A percentile compares a stretch with the other conserved stretches of the same genome.
Evolutionary conservation across 305 asterid species (phyloP).

Genomic region (Solanum hybrid): DNA sequence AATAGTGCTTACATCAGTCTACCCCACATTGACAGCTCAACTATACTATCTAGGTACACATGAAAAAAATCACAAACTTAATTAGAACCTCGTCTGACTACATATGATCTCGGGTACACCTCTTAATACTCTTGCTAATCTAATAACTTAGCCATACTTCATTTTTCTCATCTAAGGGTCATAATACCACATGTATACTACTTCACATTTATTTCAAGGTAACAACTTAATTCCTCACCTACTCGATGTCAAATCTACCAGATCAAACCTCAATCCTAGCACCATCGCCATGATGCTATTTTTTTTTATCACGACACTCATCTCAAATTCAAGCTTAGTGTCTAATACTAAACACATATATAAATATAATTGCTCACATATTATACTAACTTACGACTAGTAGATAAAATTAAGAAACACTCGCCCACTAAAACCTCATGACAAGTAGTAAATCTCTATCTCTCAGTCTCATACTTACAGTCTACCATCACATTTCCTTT

Average conservation of each 20-base stretch:
- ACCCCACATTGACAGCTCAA: background rate
- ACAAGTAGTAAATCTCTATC: background rate
- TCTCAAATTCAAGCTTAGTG: background rate
- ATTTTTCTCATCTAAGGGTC: background rate
- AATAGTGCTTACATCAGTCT: background rate
- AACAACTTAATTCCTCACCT: background rate
- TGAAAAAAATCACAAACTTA: background rate
- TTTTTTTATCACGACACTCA: background rate
- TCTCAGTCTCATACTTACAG: background rate
- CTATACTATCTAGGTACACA: background rate
- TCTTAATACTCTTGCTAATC: background rate
- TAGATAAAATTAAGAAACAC: background rate
- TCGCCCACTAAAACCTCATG: background rate
- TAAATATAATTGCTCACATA: background rate
- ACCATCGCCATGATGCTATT: background rate
- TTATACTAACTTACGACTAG: background rate
- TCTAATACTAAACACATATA: background rate
- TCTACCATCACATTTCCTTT: background rate
- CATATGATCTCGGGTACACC: background rate
- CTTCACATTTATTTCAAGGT: background rate
- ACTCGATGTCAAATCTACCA: background rate
- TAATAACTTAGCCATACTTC: background rate
- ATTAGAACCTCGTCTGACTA: background rate
- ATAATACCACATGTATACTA: background rate
- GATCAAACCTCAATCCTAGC: background rate